phyloP scores from a whole-genome alignment of 176 grass and related monocot genomes.

The Cymbopogon citratus region DNA sequence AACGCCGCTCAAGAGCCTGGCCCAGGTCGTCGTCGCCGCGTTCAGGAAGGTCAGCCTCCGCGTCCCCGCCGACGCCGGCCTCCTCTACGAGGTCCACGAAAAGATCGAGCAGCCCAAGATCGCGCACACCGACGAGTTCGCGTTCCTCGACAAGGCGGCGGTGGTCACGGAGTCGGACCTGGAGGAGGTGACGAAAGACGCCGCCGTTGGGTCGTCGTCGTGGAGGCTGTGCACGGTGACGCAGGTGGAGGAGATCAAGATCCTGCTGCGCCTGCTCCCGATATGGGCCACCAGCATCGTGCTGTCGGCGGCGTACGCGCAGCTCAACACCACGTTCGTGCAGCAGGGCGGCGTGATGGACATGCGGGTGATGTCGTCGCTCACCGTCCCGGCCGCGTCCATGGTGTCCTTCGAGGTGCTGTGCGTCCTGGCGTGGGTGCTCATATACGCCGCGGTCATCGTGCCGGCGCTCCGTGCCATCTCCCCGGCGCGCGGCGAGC shows the following conservation, averaged over 20 bases:
- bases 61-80: conserved; percentile 22
- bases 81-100: conserved; percentile 38
- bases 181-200: conserved; percentile 15
- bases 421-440: neutral
- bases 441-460: neutral
- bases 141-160: conserved; percentile 69
- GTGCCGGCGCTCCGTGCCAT: neutral
- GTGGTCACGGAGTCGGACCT: conserved; percentile 34
- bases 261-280: conserved; percentile 49
- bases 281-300: conserved; percentile 38
- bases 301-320: conserved; percentile 34
- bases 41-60: conserved; percentile 38
- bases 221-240: conserved; percentile 54
- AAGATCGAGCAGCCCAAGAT: conserved; percentile 39
- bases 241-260: conserved; percentile 87
- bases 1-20: conserved; percentile 60
- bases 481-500: conserved; percentile 16
- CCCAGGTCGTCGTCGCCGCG: conserved; percentile 56
- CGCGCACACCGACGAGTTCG: conserved; percentile 57
- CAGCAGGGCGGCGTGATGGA: conserved; percentile 53
- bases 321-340: conserved; percentile 52
- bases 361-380: conserved; percentile 13
- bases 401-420: conserved; percentile 17
- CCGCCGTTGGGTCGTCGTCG: neutral
- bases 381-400: conserved; percentile 27